Base-by-base conservation (phyloP, 306 rosid genomes). In the Trichosanthes truncata region DNA sequence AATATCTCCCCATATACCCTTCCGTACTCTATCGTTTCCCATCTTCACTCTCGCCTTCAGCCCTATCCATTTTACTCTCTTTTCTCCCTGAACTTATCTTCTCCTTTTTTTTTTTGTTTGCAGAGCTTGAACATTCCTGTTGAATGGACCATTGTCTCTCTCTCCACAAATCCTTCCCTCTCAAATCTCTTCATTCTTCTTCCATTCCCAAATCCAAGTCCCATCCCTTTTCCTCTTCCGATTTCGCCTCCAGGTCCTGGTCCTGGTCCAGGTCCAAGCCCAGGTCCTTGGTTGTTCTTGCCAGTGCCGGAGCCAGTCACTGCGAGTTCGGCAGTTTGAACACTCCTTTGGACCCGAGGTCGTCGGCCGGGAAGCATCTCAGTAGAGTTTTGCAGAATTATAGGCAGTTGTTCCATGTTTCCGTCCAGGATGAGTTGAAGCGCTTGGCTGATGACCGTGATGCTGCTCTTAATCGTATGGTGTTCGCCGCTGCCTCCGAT, bases 381-480 rank as follows among this genome's bases (percentile, higher is more conserved):
- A 80, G 85, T 51, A 65, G 89, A 4, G 98, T 96, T 4, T 51
- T 96, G 80, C 99, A 90, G 84, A 93, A 96, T 63, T 97, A 93
- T n/a, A 88, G 90, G 18, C 93, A 86, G 81, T 69, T 96, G 82
- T 96, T 96, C 66, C 93, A 90, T 61, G 85, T 90, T 35, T 88
- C 97, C 0, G 98, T 88, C 9, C 86, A 82, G 13, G 92, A 96
- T 51, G 94, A 93, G 81, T 84, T 96, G 9, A 89, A 88, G 69
- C 88, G 83, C 57, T 80, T 96, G 88, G 86, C 90, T 5, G 88
- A 90, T 82, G 93, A 91, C 38, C 93, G 96, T 23, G 89, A 87
- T 68, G 90, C 78, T 0, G 97, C 98, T 0, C 67, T 78, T 55
- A 53, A 85, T 79, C 98, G 97, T 31, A 82, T 86, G 96, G 6